Percentiles rank a stretch among this genome's conserved stretches.
Conservation (phyloP, 306 rosid genomes). For the Leucaena leucocephala region DNA sequence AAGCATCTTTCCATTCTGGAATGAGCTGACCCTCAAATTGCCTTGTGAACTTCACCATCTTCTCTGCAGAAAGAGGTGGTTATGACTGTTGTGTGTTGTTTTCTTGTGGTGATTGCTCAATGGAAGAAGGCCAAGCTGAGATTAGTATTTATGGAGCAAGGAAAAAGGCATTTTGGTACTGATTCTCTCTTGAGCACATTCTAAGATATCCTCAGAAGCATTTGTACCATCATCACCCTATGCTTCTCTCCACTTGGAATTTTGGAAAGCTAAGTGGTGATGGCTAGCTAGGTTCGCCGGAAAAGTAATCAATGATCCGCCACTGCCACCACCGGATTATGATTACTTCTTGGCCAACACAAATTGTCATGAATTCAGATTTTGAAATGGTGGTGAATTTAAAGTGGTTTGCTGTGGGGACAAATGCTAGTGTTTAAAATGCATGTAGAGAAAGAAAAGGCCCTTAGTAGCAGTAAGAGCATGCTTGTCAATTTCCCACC, state of each 20-base stretch:
- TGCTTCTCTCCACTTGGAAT: constrained; percentile 76
- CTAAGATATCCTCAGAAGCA: constrained; percentile 72
- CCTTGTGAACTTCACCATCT: constrained; percentile 94
- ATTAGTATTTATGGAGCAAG: constrained; percentile 61
- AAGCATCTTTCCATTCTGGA: constrained; percentile 99
- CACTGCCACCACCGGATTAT: constrained; percentile 47
- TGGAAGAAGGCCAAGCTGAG: constrained; percentile 56
- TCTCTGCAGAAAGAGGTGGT: neutral
- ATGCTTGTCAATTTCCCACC: constrained; percentile 40
- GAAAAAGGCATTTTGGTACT: constrained; percentile 57
- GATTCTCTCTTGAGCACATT: constrained; percentile 93
- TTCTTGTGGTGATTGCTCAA: constrained; percentile 54
- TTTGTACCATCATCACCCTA: constrained; percentile 42
- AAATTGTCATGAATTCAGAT: constrained; percentile 45
- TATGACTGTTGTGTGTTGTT: neutral
- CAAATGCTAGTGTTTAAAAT: constrained; percentile 30
- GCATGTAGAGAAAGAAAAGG: neutral
- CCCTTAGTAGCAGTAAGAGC: neutral
- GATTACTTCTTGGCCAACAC: constrained; percentile 57
- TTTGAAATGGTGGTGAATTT: constrained; percentile 59
- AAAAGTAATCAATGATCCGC: constrained; percentile 42
- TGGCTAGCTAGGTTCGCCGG: constrained; percentile 53
- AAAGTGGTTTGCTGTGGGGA: constrained; percentile 50
- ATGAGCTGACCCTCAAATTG: constrained; percentile 90
- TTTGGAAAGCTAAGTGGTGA: constrained; percentile 25